A percentile compares a stretch with the other conserved stretches of the same genome.
Evolutionary conservation across 805 yeast species (phyloP).

Genomic region (Kazachstania psychrophila): DNA sequence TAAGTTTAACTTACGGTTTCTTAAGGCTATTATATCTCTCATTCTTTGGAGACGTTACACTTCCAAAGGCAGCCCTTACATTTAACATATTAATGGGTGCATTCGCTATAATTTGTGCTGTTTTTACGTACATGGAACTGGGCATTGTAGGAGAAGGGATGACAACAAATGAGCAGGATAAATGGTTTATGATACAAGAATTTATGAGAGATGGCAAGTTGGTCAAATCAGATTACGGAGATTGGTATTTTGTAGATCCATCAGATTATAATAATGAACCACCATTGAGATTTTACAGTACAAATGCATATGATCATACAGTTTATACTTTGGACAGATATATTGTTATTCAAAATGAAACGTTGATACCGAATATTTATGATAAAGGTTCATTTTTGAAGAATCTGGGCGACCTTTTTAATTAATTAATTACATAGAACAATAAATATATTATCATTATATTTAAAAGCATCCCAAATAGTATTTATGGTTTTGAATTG

Average conservation of each 20-base stretch:
- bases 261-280: conserved; percentile 2
- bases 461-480: too few relatives aligned
- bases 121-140: conserved; percentile 40
- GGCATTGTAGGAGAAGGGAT: conserved; percentile 52
- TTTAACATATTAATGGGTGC: conserved; percentile 38
- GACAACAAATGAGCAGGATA: conserved; percentile 65
- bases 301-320: conserved; percentile 25
- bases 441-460: too few relatives aligned
- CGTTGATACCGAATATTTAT: conserved; percentile 24
- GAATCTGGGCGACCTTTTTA: conserved; percentile 18
- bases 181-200: conserved; percentile 59
- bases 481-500: too few relatives aligned
- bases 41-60: background rate
- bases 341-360: conserved; percentile 9
- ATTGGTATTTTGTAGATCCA: conserved; percentile 13
- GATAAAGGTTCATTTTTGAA: conserved; percentile 22
- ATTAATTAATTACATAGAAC: too few relatives aligned
- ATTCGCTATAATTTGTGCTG: conserved; percentile 36
- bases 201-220: conserved; percentile 36
- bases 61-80: conserved; percentile 25
- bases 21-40: conserved; percentile 15
- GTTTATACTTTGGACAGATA: conserved; percentile 11
- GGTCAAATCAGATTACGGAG: conserved; percentile 11
- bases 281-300: conserved; percentile 17
- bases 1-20: conserved; percentile 39